Base-by-base conservation (phyloP, 495 filamentous ascomycete species). In the Talaromyces borbonicus region DNA sequence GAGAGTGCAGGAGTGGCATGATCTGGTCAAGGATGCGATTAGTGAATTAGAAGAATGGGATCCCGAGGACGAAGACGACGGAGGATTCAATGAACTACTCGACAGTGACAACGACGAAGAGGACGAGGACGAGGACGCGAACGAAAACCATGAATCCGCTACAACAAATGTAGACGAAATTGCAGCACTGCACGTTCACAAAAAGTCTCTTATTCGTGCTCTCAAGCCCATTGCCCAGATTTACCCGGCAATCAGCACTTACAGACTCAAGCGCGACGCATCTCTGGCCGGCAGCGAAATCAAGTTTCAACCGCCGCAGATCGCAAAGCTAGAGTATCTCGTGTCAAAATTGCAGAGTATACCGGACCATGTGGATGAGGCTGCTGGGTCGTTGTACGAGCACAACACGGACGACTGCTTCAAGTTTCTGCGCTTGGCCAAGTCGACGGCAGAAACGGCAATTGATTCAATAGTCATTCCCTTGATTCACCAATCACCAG, bases 11-110 rank as follows among this genome's bases (percentile, higher is more conserved):
- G 68, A 81, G 48, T 84, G 79, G 52, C 67, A 78, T 41, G 83
- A 83, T 50, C 73, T 85, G 8, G 60, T 95, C 11, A 73, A 83
- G 49, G 89, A 95, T 66, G 83, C 87, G 0, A 70, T 92, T 22
- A 74, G 81, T 51, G 89, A 95, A 62, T 62, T 95, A 50, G 85
- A 86, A 49, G 84, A 87, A 53, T 95, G 88, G 83, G 79, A 82
- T 40, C 81, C 81, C n/a, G 79, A 81, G 50, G 70, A 71, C 15
- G 71, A 70, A 25, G 55, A 67, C 20, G 56, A 49, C n/a, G 69
- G 67, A 2, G 62, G 60, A 0, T 71, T 73, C 3, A 67, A 72
- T 1, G 68, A 73, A 8, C 65, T 66, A 2, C 67, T 67, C 0
- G 63, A 60, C 15, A 63, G 61, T 0, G 62, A 67, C 4, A 52